Percentiles rank a stretch among this genome's conserved stretches.
phyloP scores from a whole-genome alignment of 768 basidiomycete genomes.

The Tulasnella sp. region DNA sequence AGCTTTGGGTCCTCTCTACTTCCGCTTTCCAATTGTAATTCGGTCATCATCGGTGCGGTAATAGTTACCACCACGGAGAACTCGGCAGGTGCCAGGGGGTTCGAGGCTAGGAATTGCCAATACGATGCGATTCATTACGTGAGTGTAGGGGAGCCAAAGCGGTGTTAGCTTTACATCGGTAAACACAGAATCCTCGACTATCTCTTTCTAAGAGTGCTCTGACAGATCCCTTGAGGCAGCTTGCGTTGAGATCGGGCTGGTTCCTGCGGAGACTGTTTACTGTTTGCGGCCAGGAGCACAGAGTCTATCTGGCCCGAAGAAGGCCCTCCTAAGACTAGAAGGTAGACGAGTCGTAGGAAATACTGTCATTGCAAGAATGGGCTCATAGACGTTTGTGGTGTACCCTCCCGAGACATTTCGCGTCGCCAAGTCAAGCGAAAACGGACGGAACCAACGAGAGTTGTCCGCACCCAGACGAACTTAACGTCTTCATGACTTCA shows the following conservation, averaged over 20 bases:
- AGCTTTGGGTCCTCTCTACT: background rate
- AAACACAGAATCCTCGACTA: background rate
- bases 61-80: background rate
- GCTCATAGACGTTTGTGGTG: too few relatives aligned
- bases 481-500: background rate
- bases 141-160: background rate
- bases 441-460: background rate
- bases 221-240: background rate
- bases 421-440: too few relatives aligned
- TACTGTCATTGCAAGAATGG: too few relatives aligned
- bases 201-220: background rate
- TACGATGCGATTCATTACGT: background rate
- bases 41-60: background rate
- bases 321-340: background rate
- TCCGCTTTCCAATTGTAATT: background rate
- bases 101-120: background rate
- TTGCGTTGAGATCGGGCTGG: background rate
- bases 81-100: background rate
- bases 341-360: too few relatives aligned
- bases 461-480: background rate
- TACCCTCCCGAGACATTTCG: too few relatives aligned
- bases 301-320: background rate
- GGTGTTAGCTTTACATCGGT: background rate
- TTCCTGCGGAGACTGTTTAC: background rate
- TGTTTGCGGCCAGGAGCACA: background rate